Evolutionary conservation across 2,329 filamentous ascomycete genomes (phyloP), one percentile per base, ranked within the genome.

Genomic region (Ceratocystis papillata): DNA sequence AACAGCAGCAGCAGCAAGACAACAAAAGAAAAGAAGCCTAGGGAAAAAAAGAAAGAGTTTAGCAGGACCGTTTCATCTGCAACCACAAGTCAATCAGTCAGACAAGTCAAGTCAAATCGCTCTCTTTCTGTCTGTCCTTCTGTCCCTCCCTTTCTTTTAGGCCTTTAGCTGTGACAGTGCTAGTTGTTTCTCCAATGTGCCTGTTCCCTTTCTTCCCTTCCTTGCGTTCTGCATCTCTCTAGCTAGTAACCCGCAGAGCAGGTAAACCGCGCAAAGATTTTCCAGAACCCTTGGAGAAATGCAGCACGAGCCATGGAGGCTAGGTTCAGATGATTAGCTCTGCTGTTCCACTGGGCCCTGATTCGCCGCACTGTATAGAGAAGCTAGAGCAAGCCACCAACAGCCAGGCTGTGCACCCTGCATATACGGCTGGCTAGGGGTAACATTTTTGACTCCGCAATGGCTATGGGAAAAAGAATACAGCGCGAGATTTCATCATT

Each of bases 211-310:
- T 30, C 28, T 20, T 57, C 25, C 15, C 15, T 33, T 30, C 30
- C 25, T 57, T n/a, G 22, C 25, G 17, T 37, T 30, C 22, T n/a
- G 8, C 5, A 12, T 15, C 48, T 25, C 3, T 53, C 25, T 53
- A 22, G 48, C 7, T 15, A 3, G 17, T 48, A 2, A 48, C 17
- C 46, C 15, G 17, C 17, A 20, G 15, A n/a, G 46, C 46, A 17
- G 20, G 12, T 10, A 25, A 15, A 6, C 8, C 28, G 28, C 33
- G 28, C 22, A 37, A 59, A 37, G 28, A 20, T 20, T 59, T 59
- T 59, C 55, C 55, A 59, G 55, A 59, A 20, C 55, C 55, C 55
- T 41, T n/a, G 17, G 55, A 17, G 55, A 30, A 37, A n/a, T 22
- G 12, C 55, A 33, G 55, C 55, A 59, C 55, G 2, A 59, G 33